phyloP scores from a whole-genome alignment of 2,329 filamentous ascomycete species.

The Aspergillus felis region DNA sequence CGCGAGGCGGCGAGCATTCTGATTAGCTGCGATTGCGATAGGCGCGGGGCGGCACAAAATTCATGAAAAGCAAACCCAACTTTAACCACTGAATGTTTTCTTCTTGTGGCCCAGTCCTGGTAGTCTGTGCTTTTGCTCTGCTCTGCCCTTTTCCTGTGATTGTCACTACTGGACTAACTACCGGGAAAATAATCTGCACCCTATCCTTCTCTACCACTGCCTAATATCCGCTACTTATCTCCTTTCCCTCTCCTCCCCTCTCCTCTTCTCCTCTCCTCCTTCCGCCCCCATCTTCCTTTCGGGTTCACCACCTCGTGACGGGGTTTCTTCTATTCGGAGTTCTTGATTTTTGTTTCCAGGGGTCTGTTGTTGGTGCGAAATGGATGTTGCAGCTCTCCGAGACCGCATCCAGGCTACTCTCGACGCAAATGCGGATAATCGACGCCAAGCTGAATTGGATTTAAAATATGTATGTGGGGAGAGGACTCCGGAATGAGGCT shows the following conservation, averaged over 20 bases:
- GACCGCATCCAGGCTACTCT: constrained; percentile 63
- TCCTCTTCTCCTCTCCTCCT: not conserved
- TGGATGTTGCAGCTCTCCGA: constrained; percentile 60
- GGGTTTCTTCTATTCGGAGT: constrained; percentile 21
- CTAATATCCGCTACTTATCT: constrained; percentile 17
- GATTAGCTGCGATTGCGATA: constrained; percentile 23
- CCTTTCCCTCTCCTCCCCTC: not conserved
- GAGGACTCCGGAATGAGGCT: constrained; percentile 8
- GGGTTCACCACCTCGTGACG: constrained; percentile 16
- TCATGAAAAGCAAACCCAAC: constrained; percentile 22
- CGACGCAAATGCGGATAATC: constrained; percentile 58
- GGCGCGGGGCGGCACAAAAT: constrained; percentile 25
- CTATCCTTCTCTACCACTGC: constrained; percentile 14
- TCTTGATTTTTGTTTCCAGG: constrained; percentile 29
- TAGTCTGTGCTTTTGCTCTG: constrained; percentile 5
- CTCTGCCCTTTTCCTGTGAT: not conserved
- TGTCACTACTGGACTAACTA: not conserved
- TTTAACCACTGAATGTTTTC: constrained; percentile 12
- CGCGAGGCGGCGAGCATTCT: constrained; percentile 20
- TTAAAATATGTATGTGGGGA: constrained; percentile 56
- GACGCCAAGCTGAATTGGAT: constrained; percentile 61
- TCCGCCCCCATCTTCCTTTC: constrained; percentile 3
- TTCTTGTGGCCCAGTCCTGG: constrained; percentile 8
- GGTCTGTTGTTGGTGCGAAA: constrained; percentile 39
- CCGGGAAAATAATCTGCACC: not conserved